Evolutionary conservation across 208 protist species (phyloP).

Genomic region (Trypanosoma mega): DNA sequence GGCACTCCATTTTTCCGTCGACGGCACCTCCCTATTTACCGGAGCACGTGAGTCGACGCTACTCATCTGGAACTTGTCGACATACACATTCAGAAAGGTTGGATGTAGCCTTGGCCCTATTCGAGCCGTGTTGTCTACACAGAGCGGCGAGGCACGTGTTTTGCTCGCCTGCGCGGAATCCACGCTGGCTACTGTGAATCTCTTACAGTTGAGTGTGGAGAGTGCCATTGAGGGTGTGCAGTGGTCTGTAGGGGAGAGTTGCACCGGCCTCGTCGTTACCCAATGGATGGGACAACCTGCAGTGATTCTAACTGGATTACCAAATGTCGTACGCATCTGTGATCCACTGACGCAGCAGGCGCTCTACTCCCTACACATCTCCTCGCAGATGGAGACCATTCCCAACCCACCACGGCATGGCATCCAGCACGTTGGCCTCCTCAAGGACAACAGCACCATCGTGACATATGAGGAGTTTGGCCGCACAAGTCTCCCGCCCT

Average conservation of each 20-base stretch:
- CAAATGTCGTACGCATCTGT: slow-evolving; percentile 78
- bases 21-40: slow-evolving; percentile 74
- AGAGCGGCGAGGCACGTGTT: slow-evolving; percentile 30
- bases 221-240: slow-evolving; percentile 73
- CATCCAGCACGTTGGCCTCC: slow-evolving; percentile 73
- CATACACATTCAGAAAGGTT: slow-evolving; percentile 62
- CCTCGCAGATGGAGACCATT: slow-evolving; percentile 82
- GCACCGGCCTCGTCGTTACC: slow-evolving; percentile 67
- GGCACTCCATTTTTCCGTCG: slow-evolving; percentile 66
- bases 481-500: slow-evolving; percentile 50
- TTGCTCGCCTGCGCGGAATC: slow-evolving; percentile 65
- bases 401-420: slow-evolving; percentile 63
- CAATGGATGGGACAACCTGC: slow-evolving; percentile 70
- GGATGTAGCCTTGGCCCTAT: slow-evolving; percentile 42
- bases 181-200: slow-evolving; percentile 66
- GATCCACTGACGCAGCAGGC: slow-evolving; percentile 86
- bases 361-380: slow-evolving; percentile 87
- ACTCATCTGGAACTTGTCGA: slow-evolving; percentile 67
- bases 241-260: slow-evolving; percentile 68
- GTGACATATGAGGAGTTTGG: slow-evolving; percentile 83
- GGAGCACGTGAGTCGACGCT: slow-evolving; percentile 66
- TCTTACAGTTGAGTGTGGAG: slow-evolving; percentile 66
- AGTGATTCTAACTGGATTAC: slow-evolving; percentile 77
- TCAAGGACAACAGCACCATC: slow-evolving; percentile 59
- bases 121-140: slow-evolving; percentile 40